Base-by-base conservation (phyloP, 2,329 filamentous ascomycete genomes). In the Exophiala mesophila region DNA sequence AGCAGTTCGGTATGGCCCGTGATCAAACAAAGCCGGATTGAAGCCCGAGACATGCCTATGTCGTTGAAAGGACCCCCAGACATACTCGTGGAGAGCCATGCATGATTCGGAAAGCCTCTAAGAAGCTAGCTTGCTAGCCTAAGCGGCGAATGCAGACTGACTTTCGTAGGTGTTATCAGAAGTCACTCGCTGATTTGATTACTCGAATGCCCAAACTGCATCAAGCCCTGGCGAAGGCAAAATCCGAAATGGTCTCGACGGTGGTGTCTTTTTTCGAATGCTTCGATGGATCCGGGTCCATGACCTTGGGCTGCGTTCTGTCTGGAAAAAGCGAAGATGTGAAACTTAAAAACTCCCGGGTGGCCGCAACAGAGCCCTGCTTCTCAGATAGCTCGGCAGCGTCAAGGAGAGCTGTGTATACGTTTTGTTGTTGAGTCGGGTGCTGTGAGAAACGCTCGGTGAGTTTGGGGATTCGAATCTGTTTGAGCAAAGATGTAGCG, bases 391-490 rank as follows among this genome's bases (percentile, higher is more conserved):
- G 23, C 12, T 26, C 23, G 7, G 23, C 23, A 26, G 23, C 23
- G 12, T 26, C 23, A 12, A 26, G 23, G 12, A 26, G 23, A 26
- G 12, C 23, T 7, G 23, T 26, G 12, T 26, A 12, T 12, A 26
- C 7, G 12, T 7, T 26, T 12, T 26, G 23, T 6, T 6, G 23
- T 7, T 6, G 23, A 12, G 6, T 26, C 12, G 7, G 7, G 7
- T 6, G 7, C 23, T 26, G 23, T 6, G 23, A 26, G 16, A 57
- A 49, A 40, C 57, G 58, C n/a, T 53, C 41, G 24, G 37, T 21
- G n/a, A n/a, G n/a, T n/a, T n/a, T n/a, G n/a, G n/a, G n/a, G n/a
- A n/a, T n/a, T 13, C 16, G 8, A 7, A 45, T 18, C 5, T 37
- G 12, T 5, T 30, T 10, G 38, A 19, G 41, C 3, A 45, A 26